Percentiles rank a stretch among this genome's conserved stretches.
These are phyloP conservation scores for Saccharum hybrid DNA, from an alignment of 202 grass and related monocot genomes.

Conservation along the genomic window DNA sequence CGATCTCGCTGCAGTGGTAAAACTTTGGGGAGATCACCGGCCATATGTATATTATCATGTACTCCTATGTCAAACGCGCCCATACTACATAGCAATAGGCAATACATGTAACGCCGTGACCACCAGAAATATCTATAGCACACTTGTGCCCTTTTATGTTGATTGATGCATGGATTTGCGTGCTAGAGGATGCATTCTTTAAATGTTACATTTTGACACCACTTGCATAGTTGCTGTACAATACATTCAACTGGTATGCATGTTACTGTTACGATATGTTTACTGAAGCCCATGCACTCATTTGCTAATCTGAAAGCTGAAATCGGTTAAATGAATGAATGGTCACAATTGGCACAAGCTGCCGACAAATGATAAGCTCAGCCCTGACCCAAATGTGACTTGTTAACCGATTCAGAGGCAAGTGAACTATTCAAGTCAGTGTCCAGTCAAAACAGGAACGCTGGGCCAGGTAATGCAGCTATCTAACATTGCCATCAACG, in stretches of 20 bases:
- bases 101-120: not conserved
- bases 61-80: too few relatives aligned
- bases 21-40: too few relatives aligned
- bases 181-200: too few relatives aligned
- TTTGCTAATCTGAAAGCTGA: too few relatives aligned
- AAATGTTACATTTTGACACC: too few relatives aligned
- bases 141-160: not conserved
- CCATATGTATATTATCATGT: too few relatives aligned
- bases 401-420: conserved; percentile 22
- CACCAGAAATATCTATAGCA: not conserved
- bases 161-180: too few relatives aligned
- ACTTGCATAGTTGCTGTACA: too few relatives aligned
- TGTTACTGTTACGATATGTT: too few relatives aligned
- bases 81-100: not conserved
- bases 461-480: not conserved
- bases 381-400: conserved; percentile 5
- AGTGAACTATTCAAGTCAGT: conserved; percentile 25
- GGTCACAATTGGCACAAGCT: not conserved
- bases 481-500: conserved; percentile 8
- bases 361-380: conserved; percentile 9
- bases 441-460: not conserved
- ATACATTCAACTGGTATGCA: too few relatives aligned
- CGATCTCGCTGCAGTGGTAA: too few relatives aligned
- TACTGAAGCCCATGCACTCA: too few relatives aligned
- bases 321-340: not conserved